Conservation (phyloP, 768 basidiomycete genomes). For the Xerocomellus amylosporus region DNA sequence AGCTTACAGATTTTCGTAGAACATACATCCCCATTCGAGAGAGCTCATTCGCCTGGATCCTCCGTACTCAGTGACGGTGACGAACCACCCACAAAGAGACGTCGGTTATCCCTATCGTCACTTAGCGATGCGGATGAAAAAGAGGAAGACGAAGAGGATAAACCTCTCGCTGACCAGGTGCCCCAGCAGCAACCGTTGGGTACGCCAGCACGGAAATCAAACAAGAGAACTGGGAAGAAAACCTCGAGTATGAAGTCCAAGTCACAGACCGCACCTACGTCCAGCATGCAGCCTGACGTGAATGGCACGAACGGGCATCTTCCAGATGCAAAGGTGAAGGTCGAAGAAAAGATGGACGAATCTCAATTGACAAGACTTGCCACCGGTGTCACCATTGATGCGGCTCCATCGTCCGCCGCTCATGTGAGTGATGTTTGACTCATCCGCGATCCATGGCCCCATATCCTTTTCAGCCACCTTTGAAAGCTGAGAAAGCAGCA, state of each 20-base stretch:
- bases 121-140: slow-evolving; percentile 44
- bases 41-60: slow-evolving; percentile 31
- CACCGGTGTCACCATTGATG: slow-evolving; percentile 78
- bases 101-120: slow-evolving; percentile 55
- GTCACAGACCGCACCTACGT: slow-evolving; percentile 52
- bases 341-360: slow-evolving; percentile 80
- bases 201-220: slow-evolving; percentile 32
- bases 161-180: slow-evolving; percentile 52
- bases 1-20: slow-evolving; percentile 21
- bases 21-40: slow-evolving; percentile 21
- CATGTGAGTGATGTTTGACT: slow-evolving; percentile 38
- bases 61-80: slow-evolving; percentile 48
- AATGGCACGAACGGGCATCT: slow-evolving; percentile 46
- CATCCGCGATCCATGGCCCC: background rate
- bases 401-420: slow-evolving; percentile 44
- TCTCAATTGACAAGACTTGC: slow-evolving; percentile 72
- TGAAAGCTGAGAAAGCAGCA: slow-evolving; percentile 73
- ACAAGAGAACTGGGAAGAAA: slow-evolving; percentile 53
- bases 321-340: slow-evolving; percentile 54
- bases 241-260: slow-evolving; percentile 57
- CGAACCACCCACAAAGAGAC: slow-evolving; percentile 49
- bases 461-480: slow-evolving; percentile 42
- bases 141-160: slow-evolving; percentile 57
- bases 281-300: slow-evolving; percentile 39
- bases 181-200: slow-evolving; percentile 28